phyloP scores from a whole-genome alignment of 495 filamentous ascomycete genomes.

The Penicillium roqueforti region DNA sequence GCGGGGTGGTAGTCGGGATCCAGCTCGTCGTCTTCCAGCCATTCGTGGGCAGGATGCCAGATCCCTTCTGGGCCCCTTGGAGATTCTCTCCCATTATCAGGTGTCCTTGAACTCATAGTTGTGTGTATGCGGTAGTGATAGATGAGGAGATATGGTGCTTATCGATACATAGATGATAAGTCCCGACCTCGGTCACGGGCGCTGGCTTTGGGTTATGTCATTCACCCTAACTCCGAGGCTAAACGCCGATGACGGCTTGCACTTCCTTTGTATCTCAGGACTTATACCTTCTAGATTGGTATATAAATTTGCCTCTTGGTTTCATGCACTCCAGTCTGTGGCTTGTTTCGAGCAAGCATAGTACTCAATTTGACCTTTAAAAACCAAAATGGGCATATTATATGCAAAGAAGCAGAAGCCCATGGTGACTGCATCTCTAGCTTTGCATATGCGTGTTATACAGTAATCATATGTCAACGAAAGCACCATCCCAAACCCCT shows the following conservation, averaged over 20 bases:
- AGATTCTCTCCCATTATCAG: conserved; percentile 8
- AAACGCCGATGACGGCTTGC: conserved; percentile 8
- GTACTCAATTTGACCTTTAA: neutral
- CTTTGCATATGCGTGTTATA: neutral
- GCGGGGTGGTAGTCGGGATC: conserved; percentile 25
- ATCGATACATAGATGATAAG: conserved; percentile 24
- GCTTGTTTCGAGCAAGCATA: neutral
- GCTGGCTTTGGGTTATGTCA: conserved; percentile 14
- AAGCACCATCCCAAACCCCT: neutral
- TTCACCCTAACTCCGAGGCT: conserved; percentile 9
- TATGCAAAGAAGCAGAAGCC: neutral
- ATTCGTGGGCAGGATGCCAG: conserved; percentile 41
- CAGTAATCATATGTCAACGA: neutral
- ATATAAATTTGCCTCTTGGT: neutral
- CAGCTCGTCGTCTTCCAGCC: conserved; percentile 36
- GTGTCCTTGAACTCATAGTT: conserved; percentile 14
- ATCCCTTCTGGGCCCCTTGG: conserved; percentile 7
- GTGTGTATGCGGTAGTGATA: neutral
- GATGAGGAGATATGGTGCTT: conserved; percentile 22
- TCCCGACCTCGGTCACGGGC: conserved; percentile 6
- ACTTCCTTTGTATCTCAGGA: neutral
- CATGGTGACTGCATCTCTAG: neutral
- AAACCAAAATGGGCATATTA: neutral
- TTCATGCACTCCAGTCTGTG: neutral
- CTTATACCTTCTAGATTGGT: neutral